Evolutionary conservation across 768 basidiomycete genomes (phyloP), one percentile per base, ranked within the genome.

Genomic region (Leucosporidium yakuticum): DNA sequence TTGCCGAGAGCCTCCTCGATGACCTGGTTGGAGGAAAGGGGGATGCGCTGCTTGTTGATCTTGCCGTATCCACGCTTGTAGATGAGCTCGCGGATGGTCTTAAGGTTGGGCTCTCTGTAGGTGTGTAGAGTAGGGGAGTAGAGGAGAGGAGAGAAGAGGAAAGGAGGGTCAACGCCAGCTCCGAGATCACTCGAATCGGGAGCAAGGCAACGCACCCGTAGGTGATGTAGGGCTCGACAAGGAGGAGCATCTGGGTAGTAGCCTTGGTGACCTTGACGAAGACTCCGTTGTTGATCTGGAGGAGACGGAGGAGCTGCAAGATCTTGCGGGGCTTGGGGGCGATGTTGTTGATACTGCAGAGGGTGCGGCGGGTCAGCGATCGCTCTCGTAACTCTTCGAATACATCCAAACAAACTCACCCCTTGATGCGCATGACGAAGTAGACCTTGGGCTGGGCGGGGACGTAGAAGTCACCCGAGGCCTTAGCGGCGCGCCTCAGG

Each of bases 21-120:
- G 81, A 96, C 83, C 68, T 85, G 83, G 82, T 99, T 99, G 83
- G 90, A 91, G 76, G 87, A 81, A 71, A 99, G 87, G 71, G 96
- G 94, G 77, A 99, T 89, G 79, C 96, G 89, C 80, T 97, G 94
- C 82, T 91, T 95, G 85, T 91, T 80, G 80, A 98, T 87, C 84
- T 98, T 98, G 79, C 95, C 96, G 79, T 97, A 97, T 65, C 96
- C 96, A 73, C 96, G 91, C 85, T 99, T 99, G 88, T 98, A 98
- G 82, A 98, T 87, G 73, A 99, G 83, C 80, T 96, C 93, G 73
- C 95, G 92, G 78, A 97, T 87, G 51, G 92, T 87, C 81, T 97
- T 97, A 76, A 97, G 83, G 83, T 97, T 97, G 66, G 92, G 90
- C 81, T 95, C 92, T 81, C 91, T 92, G 48, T 21, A 71, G 7